These are phyloP conservation scores for Aeschynomene evenia DNA, from an alignment of 306 rosid species.

Conservation along the genomic window DNA sequence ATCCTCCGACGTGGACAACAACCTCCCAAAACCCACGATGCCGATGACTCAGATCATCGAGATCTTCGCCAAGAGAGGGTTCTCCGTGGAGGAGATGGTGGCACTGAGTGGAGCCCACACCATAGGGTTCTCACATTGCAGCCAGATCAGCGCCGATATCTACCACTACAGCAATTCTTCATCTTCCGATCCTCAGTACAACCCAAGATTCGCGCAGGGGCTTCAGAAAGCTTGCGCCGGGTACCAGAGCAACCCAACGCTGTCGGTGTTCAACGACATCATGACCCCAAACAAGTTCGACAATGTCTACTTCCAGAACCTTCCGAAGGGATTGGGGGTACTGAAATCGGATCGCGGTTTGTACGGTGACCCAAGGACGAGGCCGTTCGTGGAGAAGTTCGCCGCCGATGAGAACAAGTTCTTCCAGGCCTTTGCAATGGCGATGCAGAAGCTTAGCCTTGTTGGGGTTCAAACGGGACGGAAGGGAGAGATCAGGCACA, in stretches of 20 bases:
- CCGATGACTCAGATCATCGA: slow-evolving; percentile 45
- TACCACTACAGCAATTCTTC: slow-evolving; percentile 43
- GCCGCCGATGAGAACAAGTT: slow-evolving; percentile 54
- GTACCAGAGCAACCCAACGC: slow-evolving; percentile 54
- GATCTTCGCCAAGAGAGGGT: slow-evolving; percentile 57
- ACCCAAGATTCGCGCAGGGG: slow-evolving; percentile 60
- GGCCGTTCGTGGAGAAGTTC: slow-evolving; percentile 52
- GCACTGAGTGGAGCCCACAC: slow-evolving; percentile 88
- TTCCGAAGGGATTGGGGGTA: slow-evolving; percentile 66
- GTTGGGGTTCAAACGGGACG: slow-evolving; percentile 59
- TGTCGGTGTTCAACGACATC: slow-evolving; percentile 74
- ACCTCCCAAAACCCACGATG: slow-evolving; percentile 63
- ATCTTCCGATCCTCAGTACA: slow-evolving; percentile 36
- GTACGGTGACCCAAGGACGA: slow-evolving; percentile 51
- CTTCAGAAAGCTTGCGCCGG: slow-evolving; percentile 59
- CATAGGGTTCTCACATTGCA: slow-evolving; percentile 77
- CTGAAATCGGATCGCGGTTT: slow-evolving; percentile 73
- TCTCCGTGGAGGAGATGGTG: slow-evolving; percentile 69
- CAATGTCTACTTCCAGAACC: slow-evolving; percentile 73
- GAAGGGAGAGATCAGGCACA: slow-evolving; percentile 76
- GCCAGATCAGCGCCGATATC: slow-evolving; percentile 44
- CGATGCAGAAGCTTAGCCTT: slow-evolving; percentile 79
- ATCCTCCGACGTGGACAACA: slow-evolving; percentile 39
- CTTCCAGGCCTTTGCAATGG: slow-evolving; percentile 56
- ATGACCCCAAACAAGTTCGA: slow-evolving; percentile 92